Evolutionary conservation across 495 filamentous ascomycete genomes (phyloP).

Genomic region (Penicillium paradoxum): DNA sequence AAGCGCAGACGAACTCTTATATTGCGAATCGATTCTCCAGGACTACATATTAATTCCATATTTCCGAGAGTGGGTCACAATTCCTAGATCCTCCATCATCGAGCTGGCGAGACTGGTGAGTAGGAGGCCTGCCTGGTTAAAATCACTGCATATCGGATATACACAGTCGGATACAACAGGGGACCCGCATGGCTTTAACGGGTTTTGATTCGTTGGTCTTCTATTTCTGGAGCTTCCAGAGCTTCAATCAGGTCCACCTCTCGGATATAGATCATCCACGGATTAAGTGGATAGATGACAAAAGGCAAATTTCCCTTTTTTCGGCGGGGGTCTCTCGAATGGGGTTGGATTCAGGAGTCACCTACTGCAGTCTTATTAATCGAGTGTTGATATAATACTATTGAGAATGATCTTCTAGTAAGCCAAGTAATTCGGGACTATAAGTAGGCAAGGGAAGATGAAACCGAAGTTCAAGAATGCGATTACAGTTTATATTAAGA

Average conservation of each 20-base stretch:
- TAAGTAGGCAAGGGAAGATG: no score
- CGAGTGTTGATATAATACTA: no score
- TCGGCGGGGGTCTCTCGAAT: neutral
- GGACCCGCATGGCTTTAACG: neutral
- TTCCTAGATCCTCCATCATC: neutral
- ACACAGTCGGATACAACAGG: neutral
- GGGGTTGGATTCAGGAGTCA: no score
- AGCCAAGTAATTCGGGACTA: no score
- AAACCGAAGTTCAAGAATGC: no score
- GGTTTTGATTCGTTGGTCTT: neutral
- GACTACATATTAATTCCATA: conserved; percentile 15
- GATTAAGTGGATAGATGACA: neutral
- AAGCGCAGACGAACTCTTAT: neutral
- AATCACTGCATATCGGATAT: neutral
- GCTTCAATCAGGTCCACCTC: neutral
- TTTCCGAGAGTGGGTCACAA: conserved; percentile 11
- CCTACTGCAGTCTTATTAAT: no score
- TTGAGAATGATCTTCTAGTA: no score
- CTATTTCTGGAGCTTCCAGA: neutral
- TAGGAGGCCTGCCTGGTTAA: neutral
- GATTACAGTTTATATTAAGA: no score
- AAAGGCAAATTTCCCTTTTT: no score
- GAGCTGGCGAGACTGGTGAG: neutral
- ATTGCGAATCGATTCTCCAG: neutral
- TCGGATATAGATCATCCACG: conserved; percentile 4